These are phyloP conservation scores for Fomes fomentarius DNA, from an alignment of 1,284 basidiomycete species.

Conservation along the genomic window DNA sequence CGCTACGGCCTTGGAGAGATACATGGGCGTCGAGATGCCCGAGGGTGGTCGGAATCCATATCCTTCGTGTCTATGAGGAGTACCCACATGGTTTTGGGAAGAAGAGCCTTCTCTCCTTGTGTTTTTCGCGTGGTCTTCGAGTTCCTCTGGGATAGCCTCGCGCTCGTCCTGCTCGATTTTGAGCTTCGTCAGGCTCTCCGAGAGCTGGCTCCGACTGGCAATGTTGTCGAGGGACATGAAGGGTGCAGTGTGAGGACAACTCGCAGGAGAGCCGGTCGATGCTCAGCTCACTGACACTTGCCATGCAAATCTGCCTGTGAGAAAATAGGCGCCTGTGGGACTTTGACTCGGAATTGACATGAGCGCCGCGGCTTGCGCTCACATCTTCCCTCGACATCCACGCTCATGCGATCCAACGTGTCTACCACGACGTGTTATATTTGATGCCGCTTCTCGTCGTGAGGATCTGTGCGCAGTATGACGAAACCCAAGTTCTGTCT, in stretches of 20 bases:
- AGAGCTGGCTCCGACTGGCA: conserved; percentile 30
- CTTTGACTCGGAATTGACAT: too few species aligned
- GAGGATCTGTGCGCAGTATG: too few species aligned
- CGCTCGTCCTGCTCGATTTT: conserved; percentile 26
- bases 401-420: too few species aligned
- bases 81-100: conserved; percentile 30
- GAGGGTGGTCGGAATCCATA: conserved; percentile 80
- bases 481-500: too few species aligned
- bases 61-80: conserved; percentile 61
- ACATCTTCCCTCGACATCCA: too few species aligned
- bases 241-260: conserved; percentile 1
- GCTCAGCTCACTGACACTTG: too few species aligned
- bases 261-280: neutral
- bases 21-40: conserved; percentile 66
- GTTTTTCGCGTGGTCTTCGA: conserved; percentile 20
- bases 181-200: conserved; percentile 35
- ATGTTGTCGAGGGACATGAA: conserved; percentile 29
- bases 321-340: neutral
- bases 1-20: conserved; percentile 27
- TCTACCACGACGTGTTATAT: too few species aligned
- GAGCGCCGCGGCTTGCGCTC: too few species aligned
- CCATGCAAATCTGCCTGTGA: neutral
- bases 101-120: conserved; percentile 21
- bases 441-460: too few species aligned
- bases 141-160: conserved; percentile 11